Evolutionary conservation across 169 alveolate species (phyloP), one percentile per base, ranked within the genome.

Genomic region (Theileria annulata): DNA sequence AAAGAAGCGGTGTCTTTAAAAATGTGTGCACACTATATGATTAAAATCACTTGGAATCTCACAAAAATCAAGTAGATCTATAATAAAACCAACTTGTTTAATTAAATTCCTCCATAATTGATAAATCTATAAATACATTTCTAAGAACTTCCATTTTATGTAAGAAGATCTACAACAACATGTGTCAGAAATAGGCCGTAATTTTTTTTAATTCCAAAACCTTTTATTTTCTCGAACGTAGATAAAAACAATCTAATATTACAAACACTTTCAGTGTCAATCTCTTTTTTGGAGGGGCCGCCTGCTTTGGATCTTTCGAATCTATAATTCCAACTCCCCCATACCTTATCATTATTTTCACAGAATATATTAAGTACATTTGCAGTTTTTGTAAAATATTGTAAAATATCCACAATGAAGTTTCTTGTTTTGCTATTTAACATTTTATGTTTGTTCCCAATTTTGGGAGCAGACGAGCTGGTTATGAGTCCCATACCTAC

Each of bases 261-360:
- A 42, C 15, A 42, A 1, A 42, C 3, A 10, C 51, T 42, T 42
- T 42, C 51, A 42, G 1, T 42, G 51, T 42, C 13, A 12, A 42
- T 42, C 51, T 42, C 6, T 2, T 17, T 42, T 42, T 42, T 42
- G 51, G 51, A 42, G 51, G 51, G 51, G 51, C 51, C 6, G 51
- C 13, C 51, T 12, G 15, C 51, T 42, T 17, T 17, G 67, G 67
- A 58, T 58, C 67, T 25, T 58, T 19, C 42, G 21, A 37, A 62
- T 62, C 48, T 62, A 21, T 27, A 23, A 62, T 28, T 37, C 23
- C 71, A 15, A 62, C 13, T 21, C 25, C 71, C 71, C 71, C 71
- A 62, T 62, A 62, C 51, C 33, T 56, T 28, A 30, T 62, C 25
- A 30, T 28, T 28, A 62, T 6, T 19, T 62, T 62, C 6, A 62